Conservation (phyloP, 192 early-diverging fungal genomes). For the Backusella tuberculispora region DNA sequence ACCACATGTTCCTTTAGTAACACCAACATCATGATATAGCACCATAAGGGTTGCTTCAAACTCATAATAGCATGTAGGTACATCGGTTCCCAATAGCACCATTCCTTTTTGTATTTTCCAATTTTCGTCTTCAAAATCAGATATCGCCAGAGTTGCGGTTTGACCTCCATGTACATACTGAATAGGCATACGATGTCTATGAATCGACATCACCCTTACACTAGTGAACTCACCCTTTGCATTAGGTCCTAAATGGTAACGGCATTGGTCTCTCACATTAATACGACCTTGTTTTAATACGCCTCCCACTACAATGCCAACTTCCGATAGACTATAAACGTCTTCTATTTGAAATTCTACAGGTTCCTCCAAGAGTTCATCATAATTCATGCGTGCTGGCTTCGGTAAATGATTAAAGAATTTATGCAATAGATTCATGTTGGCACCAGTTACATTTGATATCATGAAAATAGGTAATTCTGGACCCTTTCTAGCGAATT, state of each 20-base stretch:
- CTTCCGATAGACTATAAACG: constrained; percentile 70
- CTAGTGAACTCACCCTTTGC: constrained; percentile 65
- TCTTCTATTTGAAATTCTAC: constrained; percentile 85
- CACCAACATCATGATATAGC: constrained; percentile 53
- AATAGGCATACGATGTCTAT: constrained; percentile 79
- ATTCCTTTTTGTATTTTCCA: constrained; percentile 54
- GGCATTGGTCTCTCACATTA: constrained; percentile 44
- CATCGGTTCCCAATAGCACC: constrained; percentile 52
- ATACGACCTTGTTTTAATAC: constrained; percentile 59
- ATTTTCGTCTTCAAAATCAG: neutral
- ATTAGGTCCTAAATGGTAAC: constrained; percentile 66
- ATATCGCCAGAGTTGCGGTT: constrained; percentile 70
- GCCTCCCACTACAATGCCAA: constrained; percentile 68
- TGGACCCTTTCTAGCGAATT: constrained; percentile 44
- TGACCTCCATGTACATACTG: constrained; percentile 70
- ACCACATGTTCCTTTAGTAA: constrained; percentile 57
- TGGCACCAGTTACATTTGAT: constrained; percentile 82
- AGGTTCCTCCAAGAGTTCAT: constrained; percentile 41
- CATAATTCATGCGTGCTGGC: constrained; percentile 43
- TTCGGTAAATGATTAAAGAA: constrained; percentile 77
- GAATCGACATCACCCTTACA: constrained; percentile 76
- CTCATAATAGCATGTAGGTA: constrained; percentile 52
- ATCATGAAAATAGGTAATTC: constrained; percentile 85
- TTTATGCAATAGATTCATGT: constrained; percentile 65
- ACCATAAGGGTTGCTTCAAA: constrained; percentile 72